phyloP scores from a whole-genome alignment of 2,329 filamentous ascomycete genomes.

The Sclerotinia borealis region DNA sequence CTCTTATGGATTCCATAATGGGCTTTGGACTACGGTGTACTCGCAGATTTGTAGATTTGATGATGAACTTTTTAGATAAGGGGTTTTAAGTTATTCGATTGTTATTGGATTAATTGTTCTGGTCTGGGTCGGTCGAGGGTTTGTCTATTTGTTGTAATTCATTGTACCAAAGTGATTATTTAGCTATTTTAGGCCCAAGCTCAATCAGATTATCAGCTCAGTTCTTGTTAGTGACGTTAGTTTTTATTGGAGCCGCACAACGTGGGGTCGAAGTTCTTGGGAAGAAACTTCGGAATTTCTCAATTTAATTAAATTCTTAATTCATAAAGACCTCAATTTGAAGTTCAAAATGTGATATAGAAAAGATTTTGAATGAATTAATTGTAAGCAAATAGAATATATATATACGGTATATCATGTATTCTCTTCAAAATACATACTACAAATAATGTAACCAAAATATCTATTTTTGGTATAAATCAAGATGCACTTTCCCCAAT shows the following conservation, averaged over 20 bases:
- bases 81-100: neutral
- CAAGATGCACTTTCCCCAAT: conserved; percentile 5
- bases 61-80: neutral
- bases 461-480: neutral
- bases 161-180: neutral
- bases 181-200: conserved; percentile 5
- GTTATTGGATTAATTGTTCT: neutral
- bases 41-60: neutral
- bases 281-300: neutral
- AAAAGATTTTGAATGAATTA: neutral
- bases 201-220: neutral
- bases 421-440: no score
- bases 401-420: no score
- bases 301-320: neutral
- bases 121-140: neutral
- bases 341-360: neutral
- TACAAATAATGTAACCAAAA: no score
- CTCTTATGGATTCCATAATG: conserved; percentile 77
- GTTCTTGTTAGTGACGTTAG: neutral
- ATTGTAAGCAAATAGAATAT: neutral
- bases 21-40: neutral
- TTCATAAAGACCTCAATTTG: neutral
- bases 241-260: conserved; percentile 3
- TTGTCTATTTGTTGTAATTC: neutral
- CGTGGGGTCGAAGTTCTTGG: neutral